phyloP scores from a whole-genome alignment of 148 eudicot species.

The Rheum nobile region DNA sequence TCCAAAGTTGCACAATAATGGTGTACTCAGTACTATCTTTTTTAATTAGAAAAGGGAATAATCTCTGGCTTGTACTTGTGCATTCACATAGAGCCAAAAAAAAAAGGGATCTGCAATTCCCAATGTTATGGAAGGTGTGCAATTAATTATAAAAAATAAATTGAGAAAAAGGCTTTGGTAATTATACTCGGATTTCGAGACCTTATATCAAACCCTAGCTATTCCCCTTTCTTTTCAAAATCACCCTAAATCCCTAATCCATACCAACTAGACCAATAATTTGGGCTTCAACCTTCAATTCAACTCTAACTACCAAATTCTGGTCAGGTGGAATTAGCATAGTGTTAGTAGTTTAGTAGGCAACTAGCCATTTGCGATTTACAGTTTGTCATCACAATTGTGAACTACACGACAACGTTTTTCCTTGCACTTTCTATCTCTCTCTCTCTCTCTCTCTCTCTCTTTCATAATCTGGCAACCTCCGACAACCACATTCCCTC shows the following conservation, averaged over 20 bases:
- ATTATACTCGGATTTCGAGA: neutral
- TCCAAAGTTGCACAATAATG: neutral
- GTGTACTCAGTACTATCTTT: neutral
- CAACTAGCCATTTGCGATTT: neutral
- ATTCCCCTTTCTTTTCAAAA: neutral
- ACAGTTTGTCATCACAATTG: neutral
- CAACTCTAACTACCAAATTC: neutral
- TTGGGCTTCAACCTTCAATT: neutral
- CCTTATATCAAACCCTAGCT: neutral
- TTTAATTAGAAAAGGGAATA: neutral
- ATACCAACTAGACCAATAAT: neutral
- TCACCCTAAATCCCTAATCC: neutral
- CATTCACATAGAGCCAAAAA: neutral
- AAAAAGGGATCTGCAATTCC: neutral
- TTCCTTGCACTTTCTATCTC: neutral
- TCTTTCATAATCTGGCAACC: neutral
- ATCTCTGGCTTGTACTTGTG: neutral
- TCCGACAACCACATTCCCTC: conserved; percentile 6
- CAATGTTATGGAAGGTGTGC: neutral
- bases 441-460: neutral
- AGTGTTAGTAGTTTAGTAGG: no score
- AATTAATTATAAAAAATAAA: neutral
- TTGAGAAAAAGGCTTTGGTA: neutral
- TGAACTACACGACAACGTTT: neutral
- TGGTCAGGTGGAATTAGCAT: neutral